Base-by-base conservation (phyloP, 768 basidiomycete species). In the Podaxis sp. region DNA sequence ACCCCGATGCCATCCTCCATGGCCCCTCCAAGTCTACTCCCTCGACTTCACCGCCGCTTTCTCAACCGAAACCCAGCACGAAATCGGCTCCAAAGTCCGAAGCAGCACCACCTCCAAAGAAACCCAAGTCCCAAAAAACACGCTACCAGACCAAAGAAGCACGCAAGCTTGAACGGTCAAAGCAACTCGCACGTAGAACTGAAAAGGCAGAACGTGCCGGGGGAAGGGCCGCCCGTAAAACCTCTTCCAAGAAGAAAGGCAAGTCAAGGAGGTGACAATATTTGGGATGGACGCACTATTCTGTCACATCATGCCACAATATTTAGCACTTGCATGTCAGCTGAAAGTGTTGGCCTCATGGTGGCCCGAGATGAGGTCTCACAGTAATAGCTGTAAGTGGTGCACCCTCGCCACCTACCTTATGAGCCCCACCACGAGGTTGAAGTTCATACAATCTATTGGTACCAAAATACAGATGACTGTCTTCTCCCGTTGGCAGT, bases 1-100 rank as follows among this genome's bases (percentile, higher is more conserved):
- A 96, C 72, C 86, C 91, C 22, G 81, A 84, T 68, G 74, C 79
- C 49, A 73, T 88, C 70, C 78, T 84, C 36, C 82, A 86, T 65
- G 86, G 79, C 6, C 75, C 78, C 41, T 66, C 72, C 11, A 65
- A 66, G 57, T 50, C 70, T 25, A 57, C 67, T 54, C 55, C 50
- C 41, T 47, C 63, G n/a, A 17, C 55, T 15, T 46, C n/a, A 43
- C 43, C 59, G 12, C 27, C 41, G 50, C 22, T 57, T 55, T 25
- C 22, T 38, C 52, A 57, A 51, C 33, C 60, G n/a, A 27, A 33
- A 40, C 64, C 53, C 55, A 61, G 66, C 37, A 51, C 4, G 15
- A 38, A 46, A 22, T 22, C 66, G 3, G 47, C 63, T 29, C 49
- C 66, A 55, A 36, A 52, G 13, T 19, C 53, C 54, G 54, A 29